These are phyloP conservation scores for Pythium monospermum DNA, from an alignment of 352 stramenopile genomes.

Conservation along the genomic window DNA sequence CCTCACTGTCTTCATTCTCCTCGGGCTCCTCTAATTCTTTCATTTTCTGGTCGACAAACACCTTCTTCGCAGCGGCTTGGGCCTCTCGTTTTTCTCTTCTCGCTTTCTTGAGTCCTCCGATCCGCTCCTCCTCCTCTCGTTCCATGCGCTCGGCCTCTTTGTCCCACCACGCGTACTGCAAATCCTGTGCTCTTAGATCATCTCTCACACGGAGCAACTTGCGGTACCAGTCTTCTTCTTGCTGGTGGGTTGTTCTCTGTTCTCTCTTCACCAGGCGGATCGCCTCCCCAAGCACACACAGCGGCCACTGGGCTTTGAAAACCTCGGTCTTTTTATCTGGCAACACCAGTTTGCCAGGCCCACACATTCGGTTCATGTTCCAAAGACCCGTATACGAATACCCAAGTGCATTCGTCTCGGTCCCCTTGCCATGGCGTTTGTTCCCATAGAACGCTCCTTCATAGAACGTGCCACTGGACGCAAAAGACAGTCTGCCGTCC, in stretches of 20 bases:
- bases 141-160: constrained; percentile 48
- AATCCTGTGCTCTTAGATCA: constrained; percentile 53
- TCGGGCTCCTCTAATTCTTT: constrained; percentile 14
- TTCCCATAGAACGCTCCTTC: constrained; percentile 67
- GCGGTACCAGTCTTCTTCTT: constrained; percentile 44
- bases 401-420: constrained; percentile 54
- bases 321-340: constrained; percentile 41
- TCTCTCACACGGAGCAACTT: constrained; percentile 58
- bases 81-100: constrained; percentile 51
- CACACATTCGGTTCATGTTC: constrained; percentile 50
- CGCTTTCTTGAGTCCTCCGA: constrained; percentile 43
- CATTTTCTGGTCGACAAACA: constrained; percentile 47
- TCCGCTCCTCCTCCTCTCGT: constrained; percentile 35
- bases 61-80: constrained; percentile 44
- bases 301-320: constrained; percentile 45
- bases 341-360: constrained; percentile 38
- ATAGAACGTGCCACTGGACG: constrained; percentile 42
- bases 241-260: constrained; percentile 11
- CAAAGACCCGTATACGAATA: constrained; percentile 54
- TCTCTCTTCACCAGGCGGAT: constrained; percentile 49
- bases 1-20: constrained; percentile 12
- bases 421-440: constrained; percentile 51
- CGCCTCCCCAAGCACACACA: constrained; percentile 55
- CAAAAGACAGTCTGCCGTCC: constrained; percentile 36
- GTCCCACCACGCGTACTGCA: constrained; percentile 57